These are phyloP conservation scores for Colletotrichum lini DNA, from an alignment of 2,329 filamentous ascomycete species.

Conservation along the genomic window DNA sequence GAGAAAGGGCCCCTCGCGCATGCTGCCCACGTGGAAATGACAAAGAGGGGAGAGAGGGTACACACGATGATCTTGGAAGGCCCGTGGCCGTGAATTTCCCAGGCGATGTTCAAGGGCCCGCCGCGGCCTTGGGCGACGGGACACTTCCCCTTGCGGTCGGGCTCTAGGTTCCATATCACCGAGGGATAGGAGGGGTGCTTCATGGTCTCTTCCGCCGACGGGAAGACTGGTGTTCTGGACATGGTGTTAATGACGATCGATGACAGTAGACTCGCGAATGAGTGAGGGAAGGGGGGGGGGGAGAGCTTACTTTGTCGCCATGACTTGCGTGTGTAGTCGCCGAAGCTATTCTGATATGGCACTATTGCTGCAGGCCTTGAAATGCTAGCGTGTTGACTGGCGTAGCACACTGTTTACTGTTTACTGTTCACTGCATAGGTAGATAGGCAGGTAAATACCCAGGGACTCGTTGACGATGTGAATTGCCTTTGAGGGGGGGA, in stretches of 20 bases:
- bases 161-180: slow-evolving; percentile 78
- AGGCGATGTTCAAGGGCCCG: slow-evolving; percentile 82
- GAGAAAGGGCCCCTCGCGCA: too few relatives aligned
- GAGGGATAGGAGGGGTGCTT: slow-evolving; percentile 77
- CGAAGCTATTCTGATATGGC: background rate
- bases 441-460: too few relatives aligned
- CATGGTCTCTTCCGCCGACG: slow-evolving; percentile 70
- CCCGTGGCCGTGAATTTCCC: slow-evolving; percentile 85
- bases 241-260: background rate
- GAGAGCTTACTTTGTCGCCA: slow-evolving; percentile 34
- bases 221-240: slow-evolving; percentile 45
- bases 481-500: background rate
- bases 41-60: slow-evolving; percentile 52
- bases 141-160: slow-evolving; percentile 72
- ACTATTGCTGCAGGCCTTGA: background rate
- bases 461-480: too few relatives aligned
- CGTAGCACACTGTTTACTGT: too few relatives aligned
- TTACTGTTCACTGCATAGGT: too few relatives aligned
- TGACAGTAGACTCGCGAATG: background rate
- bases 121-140: slow-evolving; percentile 79
- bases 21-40: background rate
- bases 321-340: slow-evolving; percentile 9
- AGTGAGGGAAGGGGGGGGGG: background rate
- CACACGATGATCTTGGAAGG: slow-evolving; percentile 79
- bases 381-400: background rate